Base-by-base conservation (phyloP, 2,329 filamentous ascomycete species). In the Hawksworthiomyces lignivorus region DNA sequence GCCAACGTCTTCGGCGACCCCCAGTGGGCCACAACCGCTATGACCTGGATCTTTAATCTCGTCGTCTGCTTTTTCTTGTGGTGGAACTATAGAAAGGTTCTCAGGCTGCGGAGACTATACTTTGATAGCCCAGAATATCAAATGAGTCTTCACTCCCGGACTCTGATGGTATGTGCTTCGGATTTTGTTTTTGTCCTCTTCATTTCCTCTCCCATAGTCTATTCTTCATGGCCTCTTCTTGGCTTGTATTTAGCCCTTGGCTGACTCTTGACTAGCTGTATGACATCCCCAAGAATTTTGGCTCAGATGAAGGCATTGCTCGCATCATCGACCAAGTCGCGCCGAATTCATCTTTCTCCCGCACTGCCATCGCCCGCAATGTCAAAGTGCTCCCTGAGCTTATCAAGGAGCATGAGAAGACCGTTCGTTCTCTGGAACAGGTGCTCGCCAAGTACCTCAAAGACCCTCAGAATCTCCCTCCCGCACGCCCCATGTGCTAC, bases 91-190 rank as follows among this genome's bases (percentile, higher is more conserved):
- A 73, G 75, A 24, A 82, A 78, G 36, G 73, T 98, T 17, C 62
- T 80, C 14, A 65, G 68, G 26, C 63, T 98, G 49, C 77, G 89
- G 48, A 77, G 86, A 45, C 67, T 75, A 31, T 96, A 94, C 55
- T 90, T 95, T 54, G 76, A 90, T 55, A 90, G 80, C 52, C 71
- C 82, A 0, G 90, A 96, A 31, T 98, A 95, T 54, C 87, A 94
- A 59, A 76, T 76, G 45, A 94, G 87, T 60, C 67, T 97, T 43
- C 87, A 95, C 61, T 81, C 92, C 2, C 65, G 78, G 43, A 82
- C 78, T 1, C 61, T 82, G 34, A 82, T 82, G 78, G 73, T 80
- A 59, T 55, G 68, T 47, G 10, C 4, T 19, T 24, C n/a, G n/a
- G n/a, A 5, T 20, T 12, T 18, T 24, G 5, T 11, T 4, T 4